These are phyloP conservation scores for Stemphylium vesicarium DNA, from an alignment of 2,329 filamentous ascomycete genomes.

Conservation along the genomic window DNA sequence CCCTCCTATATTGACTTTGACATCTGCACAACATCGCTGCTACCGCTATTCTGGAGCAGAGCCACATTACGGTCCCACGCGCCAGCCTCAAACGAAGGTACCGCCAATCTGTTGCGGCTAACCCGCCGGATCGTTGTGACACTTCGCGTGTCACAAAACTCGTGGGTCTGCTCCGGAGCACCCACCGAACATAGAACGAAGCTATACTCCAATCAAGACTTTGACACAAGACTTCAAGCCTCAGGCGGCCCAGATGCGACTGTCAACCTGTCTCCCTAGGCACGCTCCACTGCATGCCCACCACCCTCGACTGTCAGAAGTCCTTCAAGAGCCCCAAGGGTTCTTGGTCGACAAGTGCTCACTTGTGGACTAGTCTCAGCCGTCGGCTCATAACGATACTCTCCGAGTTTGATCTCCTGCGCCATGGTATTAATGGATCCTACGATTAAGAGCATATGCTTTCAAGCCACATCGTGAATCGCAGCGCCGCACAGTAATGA, in stretches of 20 bases:
- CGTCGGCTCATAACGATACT: slow-evolving; percentile 18
- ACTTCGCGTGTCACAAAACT: slow-evolving; percentile 40
- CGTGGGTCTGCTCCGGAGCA: slow-evolving; percentile 38
- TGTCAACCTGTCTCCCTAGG: slow-evolving; percentile 28
- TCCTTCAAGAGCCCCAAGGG: slow-evolving; percentile 12
- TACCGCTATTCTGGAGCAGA: slow-evolving; percentile 31
- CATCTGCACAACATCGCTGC: slow-evolving; percentile 33
- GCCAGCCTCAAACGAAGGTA: slow-evolving; percentile 46
- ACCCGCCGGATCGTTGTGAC: slow-evolving; percentile 35
- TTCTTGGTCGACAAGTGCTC: slow-evolving; percentile 8
- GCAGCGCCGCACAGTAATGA: slow-evolving; percentile 26
- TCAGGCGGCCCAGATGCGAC: slow-evolving; percentile 21
- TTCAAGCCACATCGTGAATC: slow-evolving; percentile 31
- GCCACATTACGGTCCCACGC: slow-evolving; percentile 39
- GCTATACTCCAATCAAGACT: slow-evolving; percentile 27
- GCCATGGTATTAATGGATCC: slow-evolving; percentile 18
- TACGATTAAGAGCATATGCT: slow-evolving; percentile 13
- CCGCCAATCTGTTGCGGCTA: slow-evolving; percentile 42
- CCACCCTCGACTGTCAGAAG: slow-evolving; percentile 18
- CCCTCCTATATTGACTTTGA: slow-evolving; percentile 45
- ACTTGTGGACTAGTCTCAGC: slow-evolving; percentile 22
- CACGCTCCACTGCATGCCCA: slow-evolving; percentile 24
- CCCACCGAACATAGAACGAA: slow-evolving; percentile 35
- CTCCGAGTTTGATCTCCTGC: slow-evolving; percentile 15
- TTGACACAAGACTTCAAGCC: slow-evolving; percentile 22